Evolutionary conservation across 352 stramenopile species (phyloP).

Genomic region (Pythium brassicae): DNA sequence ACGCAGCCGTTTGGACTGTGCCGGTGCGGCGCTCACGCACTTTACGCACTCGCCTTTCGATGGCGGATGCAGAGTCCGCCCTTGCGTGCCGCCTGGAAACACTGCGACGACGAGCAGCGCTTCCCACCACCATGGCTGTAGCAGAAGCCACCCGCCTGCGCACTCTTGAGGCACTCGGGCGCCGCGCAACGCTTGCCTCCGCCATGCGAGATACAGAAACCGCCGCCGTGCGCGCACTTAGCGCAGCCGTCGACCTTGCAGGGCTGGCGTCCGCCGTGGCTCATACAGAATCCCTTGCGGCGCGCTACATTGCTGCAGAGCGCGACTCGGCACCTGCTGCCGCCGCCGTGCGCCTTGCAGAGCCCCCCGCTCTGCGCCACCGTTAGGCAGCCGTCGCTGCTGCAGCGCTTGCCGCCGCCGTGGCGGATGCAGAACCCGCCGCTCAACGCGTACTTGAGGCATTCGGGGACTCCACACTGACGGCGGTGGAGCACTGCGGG

Average conservation of each 20-base stretch:
- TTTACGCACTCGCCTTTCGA: constrained; percentile 29
- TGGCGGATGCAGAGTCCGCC: constrained; percentile 79
- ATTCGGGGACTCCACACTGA: constrained; percentile 55
- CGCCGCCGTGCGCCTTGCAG: constrained; percentile 81
- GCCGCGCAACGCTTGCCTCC: constrained; percentile 66
- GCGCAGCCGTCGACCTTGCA: constrained; percentile 68
- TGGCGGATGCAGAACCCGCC: constrained; percentile 74
- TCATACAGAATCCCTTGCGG: constrained; percentile 72
- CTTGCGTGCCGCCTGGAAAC: constrained; percentile 74
- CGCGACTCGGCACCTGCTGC: constrained; percentile 71
- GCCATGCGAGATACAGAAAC: constrained; percentile 73
- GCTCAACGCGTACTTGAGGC: constrained; percentile 60
- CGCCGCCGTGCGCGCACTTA: constrained; percentile 72
- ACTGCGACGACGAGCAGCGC: constrained; percentile 61
- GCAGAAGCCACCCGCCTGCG: constrained; percentile 70
- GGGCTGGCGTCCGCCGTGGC: constrained; percentile 58
- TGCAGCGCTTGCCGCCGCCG: constrained; percentile 75
- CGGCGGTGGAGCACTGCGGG: constrained; percentile 34
- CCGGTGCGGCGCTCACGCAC: not conserved
- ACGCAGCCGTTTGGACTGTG: too few relatives aligned
- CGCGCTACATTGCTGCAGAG: constrained; percentile 58
- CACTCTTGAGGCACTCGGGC: constrained; percentile 56
- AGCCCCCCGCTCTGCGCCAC: constrained; percentile 74
- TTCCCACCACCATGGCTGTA: constrained; percentile 80
- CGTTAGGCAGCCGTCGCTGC: constrained; percentile 45